These are phyloP conservation scores for Mycogone perniciosa DNA, from an alignment of 2,329 filamentous ascomycete genomes.

Conservation along the genomic window DNA sequence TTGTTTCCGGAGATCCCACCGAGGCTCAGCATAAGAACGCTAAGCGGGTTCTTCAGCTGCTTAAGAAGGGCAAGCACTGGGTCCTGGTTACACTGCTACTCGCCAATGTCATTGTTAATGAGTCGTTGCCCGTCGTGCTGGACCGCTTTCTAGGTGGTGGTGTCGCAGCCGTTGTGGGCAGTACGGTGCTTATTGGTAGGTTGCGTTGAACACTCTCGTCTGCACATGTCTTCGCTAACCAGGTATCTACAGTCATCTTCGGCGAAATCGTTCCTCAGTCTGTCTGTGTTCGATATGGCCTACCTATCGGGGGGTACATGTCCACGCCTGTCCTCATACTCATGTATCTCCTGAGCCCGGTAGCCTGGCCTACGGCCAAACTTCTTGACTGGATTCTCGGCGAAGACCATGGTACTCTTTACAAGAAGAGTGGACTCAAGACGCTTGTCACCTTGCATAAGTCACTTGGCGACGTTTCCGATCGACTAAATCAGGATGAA, in stretches of 20 bases:
- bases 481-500: constrained; percentile 92
- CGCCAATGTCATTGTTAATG: constrained; percentile 97
- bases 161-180: constrained; percentile 87
- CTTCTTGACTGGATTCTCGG: constrained; percentile 89
- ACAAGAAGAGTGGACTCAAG: constrained; percentile 97
- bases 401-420: constrained; percentile 90
- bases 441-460: constrained; percentile 93
- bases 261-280: constrained; percentile 95
- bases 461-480: constrained; percentile 76
- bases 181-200: constrained; percentile 87
- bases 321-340: constrained; percentile 76
- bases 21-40: constrained; percentile 85
- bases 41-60: constrained; percentile 67
- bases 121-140: constrained; percentile 89
- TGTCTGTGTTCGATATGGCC: constrained; percentile 89
- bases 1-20: constrained; percentile 78
- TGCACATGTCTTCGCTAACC: constrained; percentile 10
- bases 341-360: constrained; percentile 86
- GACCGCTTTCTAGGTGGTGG: constrained; percentile 91
- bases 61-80: constrained; percentile 94
- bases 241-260: constrained; percentile 71
- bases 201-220: constrained; percentile 16
- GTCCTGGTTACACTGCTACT: constrained; percentile 89
- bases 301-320: constrained; percentile 93
- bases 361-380: constrained; percentile 94